Base-by-base conservation (phyloP, 768 basidiomycete species). In the Suillus occidentalis region DNA sequence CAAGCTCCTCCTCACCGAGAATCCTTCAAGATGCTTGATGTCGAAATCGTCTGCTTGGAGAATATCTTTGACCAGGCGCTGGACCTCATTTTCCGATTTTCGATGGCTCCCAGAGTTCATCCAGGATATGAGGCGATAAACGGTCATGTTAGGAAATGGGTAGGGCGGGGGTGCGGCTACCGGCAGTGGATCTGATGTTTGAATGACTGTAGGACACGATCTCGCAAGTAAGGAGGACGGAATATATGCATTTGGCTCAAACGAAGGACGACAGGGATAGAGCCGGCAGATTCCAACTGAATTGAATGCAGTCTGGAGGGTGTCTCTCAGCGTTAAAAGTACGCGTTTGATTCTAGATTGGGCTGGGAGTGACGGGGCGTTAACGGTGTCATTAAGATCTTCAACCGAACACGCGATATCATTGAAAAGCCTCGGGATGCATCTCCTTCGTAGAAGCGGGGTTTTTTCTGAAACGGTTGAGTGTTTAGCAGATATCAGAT, bases 11-110 rank as follows among this genome's bases (percentile, higher is more conserved):
- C 45, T 47, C 45, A 47, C 45, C 4, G 45, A 47, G 3, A 47
- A 47, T 9, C n/a, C n/a, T n/a, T 47, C 45, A 10, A 47, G 45
- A n/a, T 47, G n/a, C 2, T 47, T 10, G 1, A 4, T 2, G 8
- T 25, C 47, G 42, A 70, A 70, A 55, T 67, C 55, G 14, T 28
- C 10, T 2, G 55, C 61, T 2, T 8, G 6, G 2, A 66, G 28
- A 4, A 64, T 34, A 28, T 60, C 49, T 28, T 9, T 34, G 14
- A 63, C 61, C 4, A 66, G 61, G 12, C 37, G 31, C 20, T 37
- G 58, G 16, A 62, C n/a, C n/a, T 57, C 47, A n/a, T 4, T 37
- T 34, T 62, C 56, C 1, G 56, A 63, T 13, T 39, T 63, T 25
- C 42, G 28, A 25, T 36, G 47, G 37, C 28, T 59, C 13, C 65